Conservation (phyloP, 2,329 filamentous ascomycete genomes). For the Cordyceps tenuipes region DNA sequence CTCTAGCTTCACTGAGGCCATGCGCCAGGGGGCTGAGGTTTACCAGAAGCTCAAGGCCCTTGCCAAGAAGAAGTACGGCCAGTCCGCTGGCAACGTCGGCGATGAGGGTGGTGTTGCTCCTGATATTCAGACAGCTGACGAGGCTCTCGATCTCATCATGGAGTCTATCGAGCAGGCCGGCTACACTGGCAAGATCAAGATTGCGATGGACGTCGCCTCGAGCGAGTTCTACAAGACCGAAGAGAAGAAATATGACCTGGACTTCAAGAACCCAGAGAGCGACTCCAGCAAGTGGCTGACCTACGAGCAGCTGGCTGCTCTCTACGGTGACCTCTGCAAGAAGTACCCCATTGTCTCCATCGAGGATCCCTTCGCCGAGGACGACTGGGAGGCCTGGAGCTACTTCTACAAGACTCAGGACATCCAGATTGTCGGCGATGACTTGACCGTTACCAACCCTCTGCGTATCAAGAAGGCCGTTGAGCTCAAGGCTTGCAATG, state of each 20-base stretch:
- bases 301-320: conserved; percentile 89
- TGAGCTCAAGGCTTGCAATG: conserved; percentile 97
- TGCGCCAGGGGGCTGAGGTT: conserved; percentile 93
- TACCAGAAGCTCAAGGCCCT: conserved; percentile 97
- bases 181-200: conserved; percentile 93
- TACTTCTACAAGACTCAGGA: conserved; percentile 99
- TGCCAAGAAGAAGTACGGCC: conserved; percentile 99
- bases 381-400: conserved; percentile 99
- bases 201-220: conserved; percentile 98
- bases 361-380: conserved; percentile 98
- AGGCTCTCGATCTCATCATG: conserved; percentile 93
- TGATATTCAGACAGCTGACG: conserved; percentile 93
- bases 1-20: conserved; percentile 86
- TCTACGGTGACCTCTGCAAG: conserved; percentile 78
- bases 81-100: conserved; percentile 97
- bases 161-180: conserved; percentile 90
- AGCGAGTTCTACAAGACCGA: conserved; percentile 99
- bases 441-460: conserved; percentile 98
- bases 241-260: conserved; percentile 98
- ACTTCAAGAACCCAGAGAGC: conserved; percentile 99
- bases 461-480: conserved; percentile 99
- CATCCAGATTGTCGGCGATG: conserved; percentile 97
- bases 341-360: conserved; percentile 99
- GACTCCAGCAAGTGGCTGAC: conserved; percentile 97
- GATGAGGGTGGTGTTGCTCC: conserved; percentile 99